phyloP scores from a whole-genome alignment of 306 rosid species.

The Lagenaria siceraria region DNA sequence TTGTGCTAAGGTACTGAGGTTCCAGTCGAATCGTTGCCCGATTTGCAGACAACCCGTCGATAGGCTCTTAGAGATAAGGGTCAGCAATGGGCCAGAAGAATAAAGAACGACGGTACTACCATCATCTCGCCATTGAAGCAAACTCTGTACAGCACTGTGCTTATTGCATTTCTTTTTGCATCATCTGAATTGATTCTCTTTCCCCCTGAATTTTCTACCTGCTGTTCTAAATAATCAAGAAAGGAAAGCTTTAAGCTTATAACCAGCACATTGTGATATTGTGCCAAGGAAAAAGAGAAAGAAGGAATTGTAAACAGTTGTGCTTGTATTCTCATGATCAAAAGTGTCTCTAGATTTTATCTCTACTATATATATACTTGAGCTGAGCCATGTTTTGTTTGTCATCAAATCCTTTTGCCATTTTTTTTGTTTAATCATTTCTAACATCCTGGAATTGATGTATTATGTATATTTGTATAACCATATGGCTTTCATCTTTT shows the following conservation, averaged over 20 bases:
- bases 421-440: background rate
- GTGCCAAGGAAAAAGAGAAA: conserved; percentile 17
- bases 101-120: conserved; percentile 16
- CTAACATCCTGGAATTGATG: background rate
- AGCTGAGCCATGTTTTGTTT: background rate
- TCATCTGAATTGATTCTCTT: background rate
- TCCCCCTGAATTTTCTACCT: background rate
- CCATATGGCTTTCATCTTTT: background rate
- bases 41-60: conserved; percentile 97
- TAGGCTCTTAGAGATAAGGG: conserved; percentile 89
- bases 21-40: conserved; percentile 86
- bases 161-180: conserved; percentile 9
- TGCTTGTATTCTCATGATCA: background rate
- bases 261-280: background rate
- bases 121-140: conserved; percentile 1
- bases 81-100: conserved; percentile 44
- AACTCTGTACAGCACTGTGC: conserved; percentile 29
- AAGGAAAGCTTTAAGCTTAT: conserved; percentile 6
- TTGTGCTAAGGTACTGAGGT: conserved; percentile 83
- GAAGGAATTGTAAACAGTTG: background rate
- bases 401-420: background rate
- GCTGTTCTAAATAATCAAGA: background rate
- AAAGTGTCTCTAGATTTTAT: background rate
- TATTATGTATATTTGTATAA: background rate
- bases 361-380: background rate